Base-by-base conservation (phyloP, 2,329 filamentous ascomycete genomes). In the Paraphoma chrysanthemicola region DNA sequence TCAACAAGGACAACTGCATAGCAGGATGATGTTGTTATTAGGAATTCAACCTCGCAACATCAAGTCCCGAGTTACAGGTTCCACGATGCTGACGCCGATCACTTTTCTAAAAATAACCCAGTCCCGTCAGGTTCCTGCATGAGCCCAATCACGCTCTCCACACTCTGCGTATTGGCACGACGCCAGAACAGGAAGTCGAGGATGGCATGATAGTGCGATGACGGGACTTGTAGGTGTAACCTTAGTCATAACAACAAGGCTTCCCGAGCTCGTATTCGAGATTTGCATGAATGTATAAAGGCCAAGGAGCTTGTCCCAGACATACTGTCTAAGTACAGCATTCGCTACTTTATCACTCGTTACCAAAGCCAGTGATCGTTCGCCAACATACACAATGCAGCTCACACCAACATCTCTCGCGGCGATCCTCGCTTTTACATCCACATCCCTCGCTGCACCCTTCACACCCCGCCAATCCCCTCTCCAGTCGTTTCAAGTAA, bases 401-500 rank as follows among this genome's bases (percentile, higher is more conserved):
- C 64, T 68, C 51, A 50, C 57, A 8, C 33, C 52, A 9, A 48
- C 57, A 11, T 23, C 48, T 10, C 30, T 62, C 48, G 29, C 57
- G 14, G 53, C 58, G 44, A 23, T 59, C 8, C 17, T 67, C n/a
- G 56, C 59, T 17, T 42, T 65, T 17, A 48, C 54, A 11, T 59
- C 39, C 16, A 53, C 55, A 3, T 23, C 41, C 11, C 30, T 53
- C 6, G 59, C 64, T 9, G 30, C 56, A 4, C 60, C 68, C 2
- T 18, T 66, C 17, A 44, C 55, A n/a, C 41, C 50, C 6, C 62
- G 63, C 36, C 55, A 66, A 39, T 31, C 42, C 16, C 29, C 51
- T 11, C 59, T 72, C 2, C 36, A 64, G n/a, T 59, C 64, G 30
- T 73, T 62, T 47, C 53, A 68, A 51, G 59, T 73, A 49, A 63